Percentiles rank a stretch among this genome's conserved stretches.
phyloP scores from a whole-genome alignment of 2,329 filamentous ascomycete genomes.

The Nothophaeocryptopus gaeumannii region DNA sequence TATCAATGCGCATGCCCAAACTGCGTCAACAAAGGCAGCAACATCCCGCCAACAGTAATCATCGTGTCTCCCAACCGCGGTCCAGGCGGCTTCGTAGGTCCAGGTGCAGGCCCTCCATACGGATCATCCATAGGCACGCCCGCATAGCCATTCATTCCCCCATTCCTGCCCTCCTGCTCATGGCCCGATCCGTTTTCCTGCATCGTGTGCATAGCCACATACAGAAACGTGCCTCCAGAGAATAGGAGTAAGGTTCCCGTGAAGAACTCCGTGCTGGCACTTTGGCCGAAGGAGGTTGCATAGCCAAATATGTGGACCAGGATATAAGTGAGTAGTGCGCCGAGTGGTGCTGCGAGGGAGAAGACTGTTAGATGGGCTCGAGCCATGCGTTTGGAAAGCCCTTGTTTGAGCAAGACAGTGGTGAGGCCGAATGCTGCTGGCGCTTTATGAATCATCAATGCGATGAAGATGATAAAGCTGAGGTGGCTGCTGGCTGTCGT shows the following conservation, averaged over 20 bases:
- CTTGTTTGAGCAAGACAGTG: conserved; percentile 84
- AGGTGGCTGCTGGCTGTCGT: conserved; percentile 63
- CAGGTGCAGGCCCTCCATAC: conserved; percentile 14
- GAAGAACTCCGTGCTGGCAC: conserved; percentile 69
- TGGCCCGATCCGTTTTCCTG: conserved; percentile 63
- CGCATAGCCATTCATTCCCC: conserved; percentile 32
- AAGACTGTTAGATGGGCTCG: conserved; percentile 85
- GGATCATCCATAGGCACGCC: conserved; percentile 25
- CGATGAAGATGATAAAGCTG: conserved; percentile 88
- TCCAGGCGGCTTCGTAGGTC: not conserved
- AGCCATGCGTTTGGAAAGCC: conserved; percentile 79
- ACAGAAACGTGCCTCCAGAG: conserved; percentile 93
- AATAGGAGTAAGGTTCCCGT: conserved; percentile 94
- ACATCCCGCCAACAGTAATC: conserved; percentile 71
- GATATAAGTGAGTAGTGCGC: conserved; percentile 79
- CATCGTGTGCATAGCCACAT: conserved; percentile 99
- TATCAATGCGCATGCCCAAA: conserved; percentile 68
- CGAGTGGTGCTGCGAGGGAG: conserved; percentile 82
- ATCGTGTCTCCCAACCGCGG: conserved; percentile 52
- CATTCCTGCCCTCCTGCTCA: conserved; percentile 47
- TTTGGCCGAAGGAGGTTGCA: conserved; percentile 54
- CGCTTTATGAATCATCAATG: conserved; percentile 93
- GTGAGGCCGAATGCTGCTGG: conserved; percentile 94
- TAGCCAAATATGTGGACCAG: conserved; percentile 72
- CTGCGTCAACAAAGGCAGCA: conserved; percentile 73